A percentile compares a stretch with the other conserved stretches of the same genome.
Evolutionary conservation across 2,329 filamentous ascomycete species (phyloP).

Genomic region (Endothia cerciana): DNA sequence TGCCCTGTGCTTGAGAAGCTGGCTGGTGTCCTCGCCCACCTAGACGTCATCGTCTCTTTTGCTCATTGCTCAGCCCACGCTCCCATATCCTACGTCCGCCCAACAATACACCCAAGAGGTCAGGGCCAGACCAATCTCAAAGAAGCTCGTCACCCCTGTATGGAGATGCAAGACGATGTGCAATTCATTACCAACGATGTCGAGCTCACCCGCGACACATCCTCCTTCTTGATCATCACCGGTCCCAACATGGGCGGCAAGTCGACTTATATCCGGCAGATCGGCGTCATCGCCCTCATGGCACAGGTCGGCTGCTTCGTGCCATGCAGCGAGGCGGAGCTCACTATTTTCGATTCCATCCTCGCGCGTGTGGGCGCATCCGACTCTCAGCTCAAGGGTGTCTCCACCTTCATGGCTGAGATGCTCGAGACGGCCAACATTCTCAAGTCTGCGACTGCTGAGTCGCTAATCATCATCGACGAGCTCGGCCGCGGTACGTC

Average conservation of each 20-base stretch:
- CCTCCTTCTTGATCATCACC: conserved; percentile 94
- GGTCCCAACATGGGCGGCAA: conserved; percentile 99
- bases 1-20: conserved; percentile 89
- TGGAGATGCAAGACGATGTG: conserved; percentile 98
- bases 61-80: conserved; percentile 93
- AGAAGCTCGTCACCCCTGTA: conserved; percentile 93
- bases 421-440: conserved; percentile 99
- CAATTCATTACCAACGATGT: conserved; percentile 99
- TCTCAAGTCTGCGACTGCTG: conserved; percentile 91
- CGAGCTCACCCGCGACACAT: conserved; percentile 73
- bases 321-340: conserved; percentile 84
- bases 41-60: conserved; percentile 93
- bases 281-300: conserved; percentile 96
- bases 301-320: conserved; percentile 97
- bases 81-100: conserved; percentile 86
- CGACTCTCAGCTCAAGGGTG: conserved; percentile 95
- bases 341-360: conserved; percentile 96
- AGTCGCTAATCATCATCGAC: conserved; percentile 98
- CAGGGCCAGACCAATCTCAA: conserved; percentile 87
- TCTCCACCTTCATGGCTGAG: conserved; percentile 99
- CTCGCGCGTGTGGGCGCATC: conserved; percentile 93
- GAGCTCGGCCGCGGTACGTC: conserved; percentile 95
- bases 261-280: conserved; percentile 96
- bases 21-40: conserved; percentile 84
- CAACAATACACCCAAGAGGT: conserved; percentile 86